phyloP scores from a whole-genome alignment of 768 basidiomycete species.

The Kwoniella botswanensis region DNA sequence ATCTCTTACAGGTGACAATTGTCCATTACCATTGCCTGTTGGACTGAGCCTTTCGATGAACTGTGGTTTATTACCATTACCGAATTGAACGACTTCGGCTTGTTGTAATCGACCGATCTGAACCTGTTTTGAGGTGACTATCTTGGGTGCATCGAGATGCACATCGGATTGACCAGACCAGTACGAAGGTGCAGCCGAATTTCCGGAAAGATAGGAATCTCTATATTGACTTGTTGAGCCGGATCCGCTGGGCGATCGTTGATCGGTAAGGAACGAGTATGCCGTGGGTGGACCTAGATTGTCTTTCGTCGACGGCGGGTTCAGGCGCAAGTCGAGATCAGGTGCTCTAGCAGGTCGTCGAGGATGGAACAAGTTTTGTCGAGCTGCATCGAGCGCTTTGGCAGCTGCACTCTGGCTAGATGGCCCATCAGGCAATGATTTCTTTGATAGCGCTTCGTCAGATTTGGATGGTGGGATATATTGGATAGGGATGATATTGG shows the following conservation, averaged over 20 bases:
- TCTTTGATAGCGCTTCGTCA: slow-evolving; percentile 30
- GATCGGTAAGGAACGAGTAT: slow-evolving; percentile 11
- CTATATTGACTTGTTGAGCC: slow-evolving; percentile 16
- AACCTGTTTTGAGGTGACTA: slow-evolving; percentile 53
- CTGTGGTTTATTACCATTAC: slow-evolving; percentile 13
- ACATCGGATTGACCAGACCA: slow-evolving; percentile 39
- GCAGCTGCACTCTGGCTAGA: slow-evolving; percentile 32
- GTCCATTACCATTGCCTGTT: not conserved
- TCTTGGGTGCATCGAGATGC: slow-evolving; percentile 53
- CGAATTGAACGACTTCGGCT: slow-evolving; percentile 54
- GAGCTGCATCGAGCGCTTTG: slow-evolving; percentile 45
- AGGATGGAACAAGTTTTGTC: slow-evolving; percentile 44
- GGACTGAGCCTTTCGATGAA: not conserved
- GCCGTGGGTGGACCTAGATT: slow-evolving; percentile 7
- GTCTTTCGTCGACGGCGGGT: slow-evolving; percentile 7
- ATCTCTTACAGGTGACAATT: slow-evolving; percentile 9
- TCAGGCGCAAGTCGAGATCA: slow-evolving; percentile 50
- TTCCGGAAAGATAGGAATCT: slow-evolving; percentile 47
- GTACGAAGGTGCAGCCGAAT: slow-evolving; percentile 31
- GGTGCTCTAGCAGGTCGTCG: slow-evolving; percentile 51
- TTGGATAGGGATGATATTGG: slow-evolving; percentile 55
- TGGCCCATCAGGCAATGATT: slow-evolving; percentile 3
- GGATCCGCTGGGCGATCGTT: slow-evolving; percentile 23
- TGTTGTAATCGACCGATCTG: slow-evolving; percentile 52
- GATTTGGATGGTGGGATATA: slow-evolving; percentile 46